Percentiles rank a stretch among this genome's conserved stretches.
Conservation (phyloP, 2,329 filamentous ascomycete species). For the Colletotrichum plurivorum region DNA sequence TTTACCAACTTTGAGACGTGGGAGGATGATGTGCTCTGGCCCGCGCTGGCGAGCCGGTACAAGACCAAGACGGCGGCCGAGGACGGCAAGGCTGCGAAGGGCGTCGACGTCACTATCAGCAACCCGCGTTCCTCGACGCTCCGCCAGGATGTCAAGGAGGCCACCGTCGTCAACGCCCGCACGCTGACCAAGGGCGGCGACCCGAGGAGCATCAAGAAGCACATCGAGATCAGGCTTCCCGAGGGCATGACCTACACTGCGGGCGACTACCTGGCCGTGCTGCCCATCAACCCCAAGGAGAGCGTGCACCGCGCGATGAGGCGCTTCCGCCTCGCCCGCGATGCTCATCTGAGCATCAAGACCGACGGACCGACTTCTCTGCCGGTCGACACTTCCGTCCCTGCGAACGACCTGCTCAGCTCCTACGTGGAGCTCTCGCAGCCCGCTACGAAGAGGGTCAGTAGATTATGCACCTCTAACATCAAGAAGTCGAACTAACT, state of each 20-base stretch:
- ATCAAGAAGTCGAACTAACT: too few relatives aligned
- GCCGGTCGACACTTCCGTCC: constrained; percentile 69
- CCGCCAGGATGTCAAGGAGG: constrained; percentile 72
- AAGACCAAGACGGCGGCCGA: constrained; percentile 52
- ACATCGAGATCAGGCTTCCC: constrained; percentile 79
- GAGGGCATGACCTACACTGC: constrained; percentile 75
- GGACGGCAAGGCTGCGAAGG: constrained; percentile 39
- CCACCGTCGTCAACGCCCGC: constrained; percentile 67
- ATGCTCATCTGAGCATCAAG: constrained; percentile 74
- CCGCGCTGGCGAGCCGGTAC: constrained; percentile 63
- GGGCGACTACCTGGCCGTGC: constrained; percentile 82
- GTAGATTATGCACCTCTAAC: too few relatives aligned
- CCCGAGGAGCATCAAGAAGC: constrained; percentile 67
- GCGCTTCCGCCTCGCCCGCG: constrained; percentile 78
- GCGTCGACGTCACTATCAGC: constrained; percentile 65
- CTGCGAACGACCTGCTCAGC: constrained; percentile 74
- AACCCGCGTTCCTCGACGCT: constrained; percentile 69
- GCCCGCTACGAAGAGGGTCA: constrained; percentile 77
- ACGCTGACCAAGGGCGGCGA: constrained; percentile 61
- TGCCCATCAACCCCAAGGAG: constrained; percentile 77
- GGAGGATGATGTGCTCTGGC: constrained; percentile 71
- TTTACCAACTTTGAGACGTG: constrained; percentile 78
- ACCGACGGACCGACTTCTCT: constrained; percentile 66
- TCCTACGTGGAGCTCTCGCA: constrained; percentile 82
- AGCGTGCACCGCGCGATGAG: constrained; percentile 75